A percentile compares a stretch with the other conserved stretches of the same genome.
Conservation (phyloP, 2,329 filamentous ascomycete genomes). For the Elsinoe fawcettii region DNA sequence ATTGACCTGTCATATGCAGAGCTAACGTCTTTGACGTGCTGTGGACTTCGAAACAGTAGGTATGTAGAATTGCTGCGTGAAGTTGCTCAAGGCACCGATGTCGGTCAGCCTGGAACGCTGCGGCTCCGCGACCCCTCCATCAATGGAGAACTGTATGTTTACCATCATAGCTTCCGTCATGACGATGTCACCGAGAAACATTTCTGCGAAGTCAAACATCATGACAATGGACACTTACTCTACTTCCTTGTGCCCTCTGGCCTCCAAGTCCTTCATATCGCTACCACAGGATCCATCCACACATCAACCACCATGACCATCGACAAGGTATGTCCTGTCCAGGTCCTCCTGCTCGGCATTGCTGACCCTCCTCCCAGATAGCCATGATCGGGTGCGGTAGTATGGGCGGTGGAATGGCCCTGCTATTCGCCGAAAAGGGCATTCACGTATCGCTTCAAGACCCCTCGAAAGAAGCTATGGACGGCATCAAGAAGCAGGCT, state of each 20-base stretch:
- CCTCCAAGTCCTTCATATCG: neutral
- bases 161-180: neutral
- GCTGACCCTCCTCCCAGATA: conserved; percentile 32
- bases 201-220: neutral
- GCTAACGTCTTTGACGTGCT: too few relatives aligned
- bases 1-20: too few relatives aligned
- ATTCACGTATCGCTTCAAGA: conserved; percentile 50
- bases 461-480: conserved; percentile 43
- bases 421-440: conserved; percentile 52
- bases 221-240: neutral
- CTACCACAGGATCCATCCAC: too few relatives aligned
- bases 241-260: too few relatives aligned
- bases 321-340: neutral
- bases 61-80: too few relatives aligned
- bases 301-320: neutral
- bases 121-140: neutral
- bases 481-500: conserved; percentile 35
- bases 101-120: neutral
- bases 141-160: neutral
- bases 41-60: too few relatives aligned
- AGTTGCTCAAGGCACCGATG: too few relatives aligned
- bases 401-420: conserved; percentile 54
- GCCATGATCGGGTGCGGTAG: conserved; percentile 52
- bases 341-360: neutral
- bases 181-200: neutral